Percentiles rank a stretch among this genome's conserved stretches.
These are phyloP conservation scores for Didymella sp. DNA, from an alignment of 2,329 filamentous ascomycete genomes.

Conservation along the genomic window DNA sequence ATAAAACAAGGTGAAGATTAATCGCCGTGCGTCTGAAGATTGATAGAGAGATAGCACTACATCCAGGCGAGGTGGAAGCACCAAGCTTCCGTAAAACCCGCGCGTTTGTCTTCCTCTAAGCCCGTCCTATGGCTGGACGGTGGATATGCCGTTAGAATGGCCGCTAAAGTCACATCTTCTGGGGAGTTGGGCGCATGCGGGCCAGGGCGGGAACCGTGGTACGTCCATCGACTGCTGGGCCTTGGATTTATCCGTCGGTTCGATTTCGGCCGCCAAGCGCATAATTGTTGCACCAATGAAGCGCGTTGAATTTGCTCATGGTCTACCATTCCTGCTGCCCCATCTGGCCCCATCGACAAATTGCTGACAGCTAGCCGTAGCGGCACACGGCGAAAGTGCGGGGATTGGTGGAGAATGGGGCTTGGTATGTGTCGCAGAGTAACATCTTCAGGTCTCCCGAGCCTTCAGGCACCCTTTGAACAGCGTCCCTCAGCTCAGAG, in stretches of 20 bases:
- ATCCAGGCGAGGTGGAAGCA: conserved; percentile 38
- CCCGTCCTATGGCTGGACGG: conserved; percentile 50
- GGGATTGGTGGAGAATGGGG: conserved; percentile 44
- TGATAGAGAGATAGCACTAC: conserved; percentile 46
- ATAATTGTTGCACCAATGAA: conserved; percentile 45
- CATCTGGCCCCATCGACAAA: conserved; percentile 32
- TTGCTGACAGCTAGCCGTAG: conserved; percentile 35
- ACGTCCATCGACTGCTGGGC: conserved; percentile 34
- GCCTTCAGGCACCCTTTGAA: conserved; percentile 19
- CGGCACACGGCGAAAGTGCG: conserved; percentile 16
- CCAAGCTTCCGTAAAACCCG: conserved; percentile 45
- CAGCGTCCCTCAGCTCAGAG: conserved; percentile 17
- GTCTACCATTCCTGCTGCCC: conserved; percentile 27
- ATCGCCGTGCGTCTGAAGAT: conserved; percentile 42
- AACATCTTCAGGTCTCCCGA: conserved; percentile 11
- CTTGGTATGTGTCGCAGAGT: conserved; percentile 16
- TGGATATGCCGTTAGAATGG: conserved; percentile 47
- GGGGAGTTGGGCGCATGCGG: conserved; percentile 34
- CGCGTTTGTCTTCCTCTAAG: conserved; percentile 37
- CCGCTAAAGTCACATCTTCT: conserved; percentile 36
- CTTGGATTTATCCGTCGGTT: conserved; percentile 42
- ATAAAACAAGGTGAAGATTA: conserved; percentile 39
- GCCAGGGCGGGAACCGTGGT: conserved; percentile 30
- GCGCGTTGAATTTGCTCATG: conserved; percentile 1
- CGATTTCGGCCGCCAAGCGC: conserved; percentile 18